A percentile compares a stretch with the other conserved stretches of the same genome.
phyloP scores from a whole-genome alignment of 1,284 basidiomycete species.

The Cryptococcus jaspeensis region DNA sequence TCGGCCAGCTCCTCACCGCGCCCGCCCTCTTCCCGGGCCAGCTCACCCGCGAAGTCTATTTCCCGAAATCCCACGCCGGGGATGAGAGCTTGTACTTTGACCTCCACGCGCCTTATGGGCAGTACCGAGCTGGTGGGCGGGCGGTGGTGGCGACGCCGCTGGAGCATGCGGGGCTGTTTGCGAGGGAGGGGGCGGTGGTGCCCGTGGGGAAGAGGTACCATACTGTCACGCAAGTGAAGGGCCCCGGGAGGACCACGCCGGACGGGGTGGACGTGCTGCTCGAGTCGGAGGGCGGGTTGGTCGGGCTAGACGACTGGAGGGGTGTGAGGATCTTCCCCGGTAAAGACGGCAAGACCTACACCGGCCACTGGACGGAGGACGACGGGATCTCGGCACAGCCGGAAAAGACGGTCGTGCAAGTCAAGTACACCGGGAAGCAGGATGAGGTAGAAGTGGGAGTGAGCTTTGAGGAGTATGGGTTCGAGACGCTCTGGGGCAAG shows the following conservation, averaged over 20 bases:
- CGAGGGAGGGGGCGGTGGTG: slow-evolving; percentile 50
- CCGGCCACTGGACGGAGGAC: slow-evolving; percentile 51
- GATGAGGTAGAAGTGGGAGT: slow-evolving; percentile 39
- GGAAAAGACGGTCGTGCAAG: slow-evolving; percentile 36
- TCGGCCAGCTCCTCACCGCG: slow-evolving; percentile 47
- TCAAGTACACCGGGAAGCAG: slow-evolving; percentile 33
- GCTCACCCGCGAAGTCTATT: slow-evolving; percentile 46
- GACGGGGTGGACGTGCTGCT: slow-evolving; percentile 50
- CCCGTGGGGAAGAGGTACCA: slow-evolving; percentile 50
- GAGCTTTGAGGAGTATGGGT: slow-evolving; percentile 38
- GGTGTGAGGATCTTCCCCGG: slow-evolving; percentile 52
- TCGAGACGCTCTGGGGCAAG: slow-evolving; percentile 49
- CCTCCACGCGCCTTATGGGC: slow-evolving; percentile 33
- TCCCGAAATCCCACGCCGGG: slow-evolving; percentile 36
- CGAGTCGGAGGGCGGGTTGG: slow-evolving; percentile 47
- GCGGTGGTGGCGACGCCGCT: slow-evolving; percentile 49
- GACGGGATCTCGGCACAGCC: slow-evolving; percentile 51
- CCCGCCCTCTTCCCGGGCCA: slow-evolving; percentile 48
- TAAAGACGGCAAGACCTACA: slow-evolving; percentile 12
- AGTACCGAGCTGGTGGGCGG: slow-evolving; percentile 30
- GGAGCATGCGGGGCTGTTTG: slow-evolving; percentile 51
- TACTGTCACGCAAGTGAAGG: slow-evolving; percentile 46
- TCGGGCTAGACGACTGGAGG: slow-evolving; percentile 51
- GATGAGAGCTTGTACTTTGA: slow-evolving; percentile 40
- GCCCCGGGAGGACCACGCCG: slow-evolving; percentile 41